Percentiles rank a stretch among this genome's conserved stretches.
Conservation (phyloP, 2,329 filamentous ascomycete species). For the Colletotrichum lentis region DNA sequence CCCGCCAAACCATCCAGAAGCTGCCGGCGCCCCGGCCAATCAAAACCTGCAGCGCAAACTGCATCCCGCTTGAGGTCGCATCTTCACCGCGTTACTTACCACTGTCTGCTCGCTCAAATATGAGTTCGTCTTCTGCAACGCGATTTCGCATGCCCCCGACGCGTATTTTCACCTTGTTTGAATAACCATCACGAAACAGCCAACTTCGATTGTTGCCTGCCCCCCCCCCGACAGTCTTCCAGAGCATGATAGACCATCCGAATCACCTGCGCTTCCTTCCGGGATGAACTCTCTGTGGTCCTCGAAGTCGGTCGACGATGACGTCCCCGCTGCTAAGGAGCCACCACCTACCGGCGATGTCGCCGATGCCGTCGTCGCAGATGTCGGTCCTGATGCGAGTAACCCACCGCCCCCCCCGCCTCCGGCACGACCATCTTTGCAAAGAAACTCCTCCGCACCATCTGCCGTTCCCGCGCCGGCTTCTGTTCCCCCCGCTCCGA, state of each 20-base stretch:
- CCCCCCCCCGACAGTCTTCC: background rate
- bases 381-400: conserved; percentile 48
- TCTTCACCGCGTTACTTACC: conserved; percentile 19
- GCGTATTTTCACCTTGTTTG: conserved; percentile 7
- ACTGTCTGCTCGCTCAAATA: conserved; percentile 25
- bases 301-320: conserved; percentile 49
- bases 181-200: background rate
- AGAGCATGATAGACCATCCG: conserved; percentile 28
- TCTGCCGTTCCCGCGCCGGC: conserved; percentile 26
- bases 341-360: conserved; percentile 48
- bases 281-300: conserved; percentile 58
- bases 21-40: conserved; percentile 21
- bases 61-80: conserved; percentile 32
- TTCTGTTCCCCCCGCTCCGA: conserved; percentile 39
- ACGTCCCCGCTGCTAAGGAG: conserved; percentile 39
- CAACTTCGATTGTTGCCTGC: background rate
- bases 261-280: conserved; percentile 28
- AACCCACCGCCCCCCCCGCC: conserved; percentile 51
- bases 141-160: conserved; percentile 13
- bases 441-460: conserved; percentile 44
- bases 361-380: conserved; percentile 53
- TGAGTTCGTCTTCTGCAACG: conserved; percentile 2
- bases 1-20: conserved; percentile 29
- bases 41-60: conserved; percentile 34
- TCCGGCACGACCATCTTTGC: conserved; percentile 42